Base-by-base conservation (phyloP, 768 basidiomycete species). In the Kwoniella sp. region DNA sequence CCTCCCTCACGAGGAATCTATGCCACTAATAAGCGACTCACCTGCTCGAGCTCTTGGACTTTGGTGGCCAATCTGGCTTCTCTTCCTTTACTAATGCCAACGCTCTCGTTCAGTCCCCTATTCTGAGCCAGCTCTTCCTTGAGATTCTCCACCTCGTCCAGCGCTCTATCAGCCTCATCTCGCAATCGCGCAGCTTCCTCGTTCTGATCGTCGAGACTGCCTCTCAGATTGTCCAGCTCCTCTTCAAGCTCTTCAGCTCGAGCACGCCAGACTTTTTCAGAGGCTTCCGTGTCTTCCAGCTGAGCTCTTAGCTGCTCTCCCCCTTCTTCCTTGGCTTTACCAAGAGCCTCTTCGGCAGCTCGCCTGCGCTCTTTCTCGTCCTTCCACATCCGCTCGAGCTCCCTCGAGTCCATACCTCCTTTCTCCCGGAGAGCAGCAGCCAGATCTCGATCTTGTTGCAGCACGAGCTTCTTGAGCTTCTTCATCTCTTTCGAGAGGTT, bases 401-500 rank as follows among this genome's bases (percentile, higher is more conserved):
- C 91, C 7, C 87, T 84, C 77, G 89, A 23, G 87, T 85, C 58
- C 83, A 82, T 26, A 52, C 59, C 55, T 30, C 13, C 58, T 4
- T 11, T 31, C 29, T 26, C 25, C 1, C 81, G 72, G 26, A 66
- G 60, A 29, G 72, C 74, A 54, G 71, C 78, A 88, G 71, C 90
- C 23, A 93, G 82, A 71, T 92, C 91, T 60, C 87, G 86, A 77
- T 94, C 90, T 17, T 91, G 86, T 70, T 93, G 90, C 11, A 91
- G 82, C 0, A 94, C 86, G 30, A 92, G 87, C 76, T 95, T 94
- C 81, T 92, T 92, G 66, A 92, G 84, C 79, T 90, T 91, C 85
- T 95, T 95, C 75, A 93, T 86, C 81, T 95, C 93, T 83, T 91
- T 87, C 13, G 90, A 89, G 1, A 91, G 87, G 74, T 92, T 88